Base-by-base conservation (phyloP, 345 rosid species). In the Rhodamnia argentea region DNA sequence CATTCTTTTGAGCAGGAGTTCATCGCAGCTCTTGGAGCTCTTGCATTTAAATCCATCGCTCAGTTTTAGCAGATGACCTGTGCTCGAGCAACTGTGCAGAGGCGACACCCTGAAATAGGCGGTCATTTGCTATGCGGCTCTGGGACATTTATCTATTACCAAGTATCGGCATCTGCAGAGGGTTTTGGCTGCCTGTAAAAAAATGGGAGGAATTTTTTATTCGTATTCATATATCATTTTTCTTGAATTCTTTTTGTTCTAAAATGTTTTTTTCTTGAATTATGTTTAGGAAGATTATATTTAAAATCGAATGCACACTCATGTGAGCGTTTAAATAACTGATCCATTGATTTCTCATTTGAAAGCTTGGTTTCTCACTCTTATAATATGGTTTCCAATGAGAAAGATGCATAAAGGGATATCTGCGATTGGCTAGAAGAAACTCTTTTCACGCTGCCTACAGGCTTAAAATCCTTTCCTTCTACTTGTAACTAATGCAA, bases 181-280 rank as follows among this genome's bases (percentile, higher is more conserved):
- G 22, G 32, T 70, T 70, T 70, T 37, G 47, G 47, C 78, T 32
- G 78, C 47, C 47, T 2, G 24, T 70, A 10, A 37, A 37, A 18
- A 24, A 18, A 37, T 0, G 1, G 13, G 47, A 2, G 22, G 32
- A 15, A 0, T 2, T 8, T 37, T 55, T 70, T 70, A 9, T 32
- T 32, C 16, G 47, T 70, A 70, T 2, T 37, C 42, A 7, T 15
- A 29, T 29, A 60, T 60, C 70, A 60, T 62, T 62, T 53, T 62
- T 62, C 42, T 62, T 62, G 76, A 15, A 20, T 18, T 37, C 81
- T 37, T 70, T 37, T 70, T 37, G 47, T 9, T 37, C 47, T 37
- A 70, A 70, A 64, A 64, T 70, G 18, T 24, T 32, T 70, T 37
- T 0, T 0, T 70, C 81, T 70, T 37, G 47, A 64, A 32, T 64